Evolutionary conservation across 805 yeast species (phyloP).

Genomic region (Wickerhamiella hasegawae): DNA sequence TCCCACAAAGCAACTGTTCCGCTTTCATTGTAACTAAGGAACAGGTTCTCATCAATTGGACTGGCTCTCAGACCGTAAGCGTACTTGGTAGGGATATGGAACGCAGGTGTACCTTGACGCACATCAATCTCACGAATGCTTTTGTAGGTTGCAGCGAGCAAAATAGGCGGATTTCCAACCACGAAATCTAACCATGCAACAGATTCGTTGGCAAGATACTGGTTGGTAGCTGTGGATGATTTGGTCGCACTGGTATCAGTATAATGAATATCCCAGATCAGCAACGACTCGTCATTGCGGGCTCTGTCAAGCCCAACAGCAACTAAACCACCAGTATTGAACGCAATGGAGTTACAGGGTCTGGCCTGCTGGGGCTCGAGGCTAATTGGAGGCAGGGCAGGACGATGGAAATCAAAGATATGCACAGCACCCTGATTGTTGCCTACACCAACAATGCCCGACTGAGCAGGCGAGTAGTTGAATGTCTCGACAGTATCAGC

Average conservation of each 20-base stretch:
- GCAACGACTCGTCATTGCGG: conserved; percentile 57
- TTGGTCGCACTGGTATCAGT: neutral
- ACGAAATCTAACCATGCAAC: conserved; percentile 53
- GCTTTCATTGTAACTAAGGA: conserved; percentile 67
- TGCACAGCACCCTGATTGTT: conserved; percentile 53
- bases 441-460: conserved; percentile 43
- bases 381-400: conserved; percentile 24
- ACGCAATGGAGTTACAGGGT: conserved; percentile 60
- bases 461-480: conserved; percentile 26
- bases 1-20: conserved; percentile 62
- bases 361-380: conserved; percentile 50
- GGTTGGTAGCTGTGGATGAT: neutral
- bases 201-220: conserved; percentile 54
- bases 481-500: conserved; percentile 31
- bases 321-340: conserved; percentile 46
- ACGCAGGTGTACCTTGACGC: conserved; percentile 29
- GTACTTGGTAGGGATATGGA: conserved; percentile 62
- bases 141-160: conserved; percentile 65
- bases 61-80: conserved; percentile 53
- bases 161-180: conserved; percentile 33
- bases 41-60: conserved; percentile 48
- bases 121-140: conserved; percentile 59
- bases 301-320: conserved; percentile 72
- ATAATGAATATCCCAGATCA: conserved; percentile 54
- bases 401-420: conserved; percentile 39